Evolutionary conservation across 148 eudicot species (phyloP).

Genomic region (Camellia sinensis): DNA sequence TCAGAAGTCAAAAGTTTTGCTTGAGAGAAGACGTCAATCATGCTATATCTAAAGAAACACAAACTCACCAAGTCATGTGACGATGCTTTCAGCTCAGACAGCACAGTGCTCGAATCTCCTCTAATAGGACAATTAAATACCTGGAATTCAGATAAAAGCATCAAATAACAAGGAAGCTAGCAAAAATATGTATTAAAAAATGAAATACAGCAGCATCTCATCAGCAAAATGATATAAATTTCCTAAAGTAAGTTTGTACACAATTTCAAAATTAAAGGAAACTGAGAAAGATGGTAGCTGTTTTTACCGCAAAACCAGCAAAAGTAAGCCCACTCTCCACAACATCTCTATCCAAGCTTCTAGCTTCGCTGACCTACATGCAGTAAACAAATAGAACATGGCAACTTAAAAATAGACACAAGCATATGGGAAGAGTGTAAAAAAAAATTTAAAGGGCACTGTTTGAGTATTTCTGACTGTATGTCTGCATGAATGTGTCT

Average conservation of each 20-base stretch:
- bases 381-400: slow-evolving; percentile 22
- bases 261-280: background rate
- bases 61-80: slow-evolving; percentile 89
- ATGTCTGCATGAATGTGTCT: background rate
- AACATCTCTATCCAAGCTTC: slow-evolving; percentile 82
- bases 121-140: slow-evolving; percentile 93
- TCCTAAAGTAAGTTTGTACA: background rate
- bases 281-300: background rate
- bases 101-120: slow-evolving; percentile 76
- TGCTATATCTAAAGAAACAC: slow-evolving; percentile 2
- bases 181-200: background rate
- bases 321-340: slow-evolving; percentile 82
- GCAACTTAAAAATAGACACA: slow-evolving; percentile 1
- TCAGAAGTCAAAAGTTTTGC: background rate
- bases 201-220: background rate
- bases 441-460: background rate
- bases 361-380: slow-evolving; percentile 89
- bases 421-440: background rate
- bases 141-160: slow-evolving; percentile 35
- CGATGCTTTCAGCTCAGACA: slow-evolving; percentile 75
- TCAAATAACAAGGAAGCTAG: background rate
- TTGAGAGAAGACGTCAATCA: background rate
- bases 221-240: background rate
- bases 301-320: slow-evolving; percentile 96
- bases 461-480: background rate